A percentile compares a stretch with the other conserved stretches of the same genome.
phyloP scores from a whole-genome alignment of 108 stramenopile species.

The Nannochloropsis granulata region DNA sequence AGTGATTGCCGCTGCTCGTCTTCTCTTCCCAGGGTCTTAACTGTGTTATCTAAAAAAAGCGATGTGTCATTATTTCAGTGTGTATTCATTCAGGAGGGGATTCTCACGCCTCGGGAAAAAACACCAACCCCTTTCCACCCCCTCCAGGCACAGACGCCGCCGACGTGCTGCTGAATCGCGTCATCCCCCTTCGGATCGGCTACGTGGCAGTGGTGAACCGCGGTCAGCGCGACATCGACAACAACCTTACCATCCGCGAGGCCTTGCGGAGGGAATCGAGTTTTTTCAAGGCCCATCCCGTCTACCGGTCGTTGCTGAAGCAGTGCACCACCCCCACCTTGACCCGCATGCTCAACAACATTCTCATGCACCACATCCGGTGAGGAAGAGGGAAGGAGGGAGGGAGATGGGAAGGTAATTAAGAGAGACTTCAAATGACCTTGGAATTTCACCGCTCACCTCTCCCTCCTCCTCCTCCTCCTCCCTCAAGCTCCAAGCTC shows the following conservation, averaged over 20 bases:
- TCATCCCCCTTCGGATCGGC: constrained; percentile 75
- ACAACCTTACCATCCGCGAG: constrained; percentile 63
- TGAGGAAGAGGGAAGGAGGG: not conserved
- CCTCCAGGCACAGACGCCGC: constrained; percentile 56
- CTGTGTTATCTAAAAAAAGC: not conserved
- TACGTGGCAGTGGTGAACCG: constrained; percentile 93
- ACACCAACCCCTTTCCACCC: not conserved
- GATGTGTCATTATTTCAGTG: not conserved
- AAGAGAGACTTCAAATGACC: not conserved
- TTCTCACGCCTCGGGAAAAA: not conserved
- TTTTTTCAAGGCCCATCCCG: constrained; percentile 79
- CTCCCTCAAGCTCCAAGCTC: too few relatives aligned
- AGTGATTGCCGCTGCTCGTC: not conserved
- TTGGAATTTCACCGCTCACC: not conserved
- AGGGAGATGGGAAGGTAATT: not conserved
- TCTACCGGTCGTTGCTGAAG: constrained; percentile 44
- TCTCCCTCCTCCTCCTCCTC: not conserved
- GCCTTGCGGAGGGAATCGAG: constrained; percentile 63
- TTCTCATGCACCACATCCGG: constrained; percentile 92
- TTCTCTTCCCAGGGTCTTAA: not conserved
- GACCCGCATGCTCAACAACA: constrained; percentile 46
- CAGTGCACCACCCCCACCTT: constrained; percentile 14
- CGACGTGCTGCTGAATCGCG: constrained; percentile 69
- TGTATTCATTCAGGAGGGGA: not conserved
- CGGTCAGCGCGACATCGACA: constrained; percentile 83